A percentile compares a stretch with the other conserved stretches of the same genome.
Evolutionary conservation across 2,329 filamentous ascomycete genomes (phyloP).

Genomic region (Beauveria medogensis): DNA sequence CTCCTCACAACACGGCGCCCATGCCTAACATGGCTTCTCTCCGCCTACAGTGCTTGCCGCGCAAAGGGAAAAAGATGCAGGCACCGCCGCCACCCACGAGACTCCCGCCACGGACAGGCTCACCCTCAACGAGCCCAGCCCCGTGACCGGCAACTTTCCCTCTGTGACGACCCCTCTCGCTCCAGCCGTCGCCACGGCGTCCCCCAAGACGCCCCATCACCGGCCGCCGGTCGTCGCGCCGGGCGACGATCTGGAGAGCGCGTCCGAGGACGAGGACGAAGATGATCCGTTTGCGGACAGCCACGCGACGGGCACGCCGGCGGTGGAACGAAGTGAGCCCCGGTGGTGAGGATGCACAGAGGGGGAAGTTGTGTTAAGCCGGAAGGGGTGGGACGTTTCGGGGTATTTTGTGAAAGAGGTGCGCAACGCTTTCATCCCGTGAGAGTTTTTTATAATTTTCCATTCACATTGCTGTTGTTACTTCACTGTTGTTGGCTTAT

Average conservation of each 20-base stretch:
- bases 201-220: constrained; percentile 26
- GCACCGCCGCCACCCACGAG: background rate
- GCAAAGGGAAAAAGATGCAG: background rate
- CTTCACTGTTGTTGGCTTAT: too few species aligned
- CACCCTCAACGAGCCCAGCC: constrained; percentile 30
- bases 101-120: background rate
- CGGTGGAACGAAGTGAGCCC: constrained; percentile 22
- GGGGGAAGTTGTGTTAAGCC: background rate
- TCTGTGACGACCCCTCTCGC: background rate
- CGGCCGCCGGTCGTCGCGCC: constrained; percentile 24
- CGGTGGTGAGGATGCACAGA: constrained; percentile 18
- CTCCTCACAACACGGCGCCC: constrained; percentile 16
- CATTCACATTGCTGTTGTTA: background rate
- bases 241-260: constrained; percentile 22
- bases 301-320: constrained; percentile 51
- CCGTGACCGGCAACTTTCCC: background rate
- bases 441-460: background rate
- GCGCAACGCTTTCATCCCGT: too few species aligned
- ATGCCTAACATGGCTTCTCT: background rate
- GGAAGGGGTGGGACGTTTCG: background rate
- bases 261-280: constrained; percentile 57
- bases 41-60: constrained; percentile 25
- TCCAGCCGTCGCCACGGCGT: background rate
- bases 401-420: too few species aligned
- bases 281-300: constrained; percentile 84